Evolutionary conservation across 1,139 yeast genomes (phyloP), one percentile per base, ranked within the genome.

Genomic region (Saccharomycopsis crataegensis): DNA sequence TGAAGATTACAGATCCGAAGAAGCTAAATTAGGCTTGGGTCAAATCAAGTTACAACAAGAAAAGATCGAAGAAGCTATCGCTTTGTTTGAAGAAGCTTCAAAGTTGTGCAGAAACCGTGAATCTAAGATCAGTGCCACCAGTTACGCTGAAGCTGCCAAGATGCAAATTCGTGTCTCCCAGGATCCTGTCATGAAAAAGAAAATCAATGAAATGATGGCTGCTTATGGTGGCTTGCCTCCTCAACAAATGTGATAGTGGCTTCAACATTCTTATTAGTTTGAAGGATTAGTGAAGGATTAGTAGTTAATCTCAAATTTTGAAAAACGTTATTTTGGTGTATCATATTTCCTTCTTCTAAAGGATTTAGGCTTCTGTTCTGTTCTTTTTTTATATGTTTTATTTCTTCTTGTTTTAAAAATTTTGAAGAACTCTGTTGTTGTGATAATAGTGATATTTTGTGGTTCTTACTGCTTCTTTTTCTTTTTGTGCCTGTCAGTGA

Each of bases 121-220:
- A 60, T 99, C 93, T 73, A 86, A 90, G 73, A 76, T 86, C 58
- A 97, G 90, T 73, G 95, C 96, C 55, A 83, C 90, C 59, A 85
- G 95, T 40, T 87, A 88, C 65, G 94, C 95, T 58, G 97, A 89
- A 72, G 97, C 96, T 59, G 82, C 90, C 52, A 85, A 85, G 70
- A 80, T 86, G 75, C 96, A 87, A 74, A 73, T 81, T 65, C 80
- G 80, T 67, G 79, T 86, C 62, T 83, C 78, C 69, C 71, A 77
- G 53, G 93, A 85, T 67, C 86, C 88, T 49, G 69, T 76, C 41
- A 75, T 85, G 57, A 70, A 70, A 58, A 64, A 67, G 16, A 75
- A 74, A 62, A 71, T 77, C 55, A 68, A 72, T 54, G 76, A 74
- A 63, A 64, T 77, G 46, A 59, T 75, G 60, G 45, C 45, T 28